phyloP scores from a whole-genome alignment of 148 eudicot genomes.

The Arbutus unedo region DNA sequence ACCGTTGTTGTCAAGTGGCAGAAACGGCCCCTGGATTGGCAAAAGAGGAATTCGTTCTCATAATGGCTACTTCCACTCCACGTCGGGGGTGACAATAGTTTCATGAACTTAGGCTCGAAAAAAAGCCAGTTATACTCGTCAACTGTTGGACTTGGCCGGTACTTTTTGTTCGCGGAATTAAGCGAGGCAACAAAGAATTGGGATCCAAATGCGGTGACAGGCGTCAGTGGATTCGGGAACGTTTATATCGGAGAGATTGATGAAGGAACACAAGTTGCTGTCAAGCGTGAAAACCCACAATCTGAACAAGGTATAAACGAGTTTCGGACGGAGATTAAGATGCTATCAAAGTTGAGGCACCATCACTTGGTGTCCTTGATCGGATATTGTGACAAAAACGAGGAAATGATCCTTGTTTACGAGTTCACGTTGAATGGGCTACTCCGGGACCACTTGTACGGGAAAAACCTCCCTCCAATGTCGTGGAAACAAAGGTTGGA shows the following conservation, averaged over 20 bases:
- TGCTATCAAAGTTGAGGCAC: conserved; percentile 87
- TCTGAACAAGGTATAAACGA: conserved; percentile 87
- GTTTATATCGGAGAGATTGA: conserved; percentile 70
- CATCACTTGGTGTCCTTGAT: conserved; percentile 80
- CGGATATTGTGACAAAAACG: conserved; percentile 71
- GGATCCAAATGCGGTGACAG: conserved; percentile 55
- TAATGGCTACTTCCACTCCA: conserved; percentile 85
- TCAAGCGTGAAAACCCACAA: conserved; percentile 81
- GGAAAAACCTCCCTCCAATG: conserved; percentile 50
- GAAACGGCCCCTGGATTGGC: conserved; percentile 82
- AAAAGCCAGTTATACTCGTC: conserved; percentile 50
- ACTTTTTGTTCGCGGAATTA: conserved; percentile 61
- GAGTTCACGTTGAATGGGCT: conserved; percentile 87
- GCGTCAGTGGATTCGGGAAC: conserved; percentile 88
- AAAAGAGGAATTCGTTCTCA: conserved; percentile 71
- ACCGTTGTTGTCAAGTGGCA: conserved; percentile 86
- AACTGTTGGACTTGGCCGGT: conserved; percentile 63
- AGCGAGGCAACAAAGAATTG: conserved; percentile 71
- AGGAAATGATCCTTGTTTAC: conserved; percentile 80
- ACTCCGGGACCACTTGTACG: conserved; percentile 73
- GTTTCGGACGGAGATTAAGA: conserved; percentile 82
- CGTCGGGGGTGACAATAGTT: conserved; percentile 51
- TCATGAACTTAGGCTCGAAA: conserved; percentile 51
- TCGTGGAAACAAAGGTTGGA: conserved; percentile 85
- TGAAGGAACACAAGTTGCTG: conserved; percentile 57